A percentile compares a stretch with the other conserved stretches of the same genome.
phyloP scores from a whole-genome alignment of 2,329 filamentous ascomycete genomes.

The Mollisia scopiformis region DNA sequence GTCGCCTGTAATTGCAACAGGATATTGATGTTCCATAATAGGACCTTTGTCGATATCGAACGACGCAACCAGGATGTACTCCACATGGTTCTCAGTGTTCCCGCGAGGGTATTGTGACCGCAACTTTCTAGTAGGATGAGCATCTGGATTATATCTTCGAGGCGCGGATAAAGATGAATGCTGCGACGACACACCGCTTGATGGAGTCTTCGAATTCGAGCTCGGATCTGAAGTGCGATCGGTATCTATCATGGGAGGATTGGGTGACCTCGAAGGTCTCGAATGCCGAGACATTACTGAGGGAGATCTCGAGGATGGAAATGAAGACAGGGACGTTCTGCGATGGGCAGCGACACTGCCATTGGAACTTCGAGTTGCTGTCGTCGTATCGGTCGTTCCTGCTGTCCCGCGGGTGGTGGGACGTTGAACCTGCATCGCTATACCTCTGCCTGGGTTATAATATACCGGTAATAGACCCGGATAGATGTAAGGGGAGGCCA shows the following conservation, averaged over 20 bases:
- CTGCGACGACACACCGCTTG: constrained; percentile 59
- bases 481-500: constrained; percentile 13
- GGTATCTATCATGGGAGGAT: constrained; percentile 49
- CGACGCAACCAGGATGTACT: constrained; percentile 96
- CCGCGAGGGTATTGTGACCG: constrained; percentile 78
- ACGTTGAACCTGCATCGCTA: constrained; percentile 20
- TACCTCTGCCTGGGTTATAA: background rate
- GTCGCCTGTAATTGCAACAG: constrained; percentile 91
- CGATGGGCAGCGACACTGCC: constrained; percentile 35
- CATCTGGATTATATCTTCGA: constrained; percentile 53
- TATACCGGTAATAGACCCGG: constrained; percentile 13
- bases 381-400: constrained; percentile 34
- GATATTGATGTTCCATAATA: constrained; percentile 98
- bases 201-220: constrained; percentile 62
- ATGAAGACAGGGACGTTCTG: constrained; percentile 65
- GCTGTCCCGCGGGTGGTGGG: constrained; percentile 30
- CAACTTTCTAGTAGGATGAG: constrained; percentile 57
- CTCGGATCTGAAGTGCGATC: constrained; percentile 62
- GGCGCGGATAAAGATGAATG: constrained; percentile 61
- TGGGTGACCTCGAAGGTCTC: constrained; percentile 58
- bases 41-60: constrained; percentile 97
- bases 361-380: constrained; percentile 29
- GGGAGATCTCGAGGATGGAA: constrained; percentile 58
- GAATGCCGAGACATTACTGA: constrained; percentile 58
- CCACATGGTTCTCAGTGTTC: constrained; percentile 87